Evolutionary conservation across 2,329 filamentous ascomycete species (phyloP), one percentile per base, ranked within the genome.

Genomic region (Aspergillus vadensis): DNA sequence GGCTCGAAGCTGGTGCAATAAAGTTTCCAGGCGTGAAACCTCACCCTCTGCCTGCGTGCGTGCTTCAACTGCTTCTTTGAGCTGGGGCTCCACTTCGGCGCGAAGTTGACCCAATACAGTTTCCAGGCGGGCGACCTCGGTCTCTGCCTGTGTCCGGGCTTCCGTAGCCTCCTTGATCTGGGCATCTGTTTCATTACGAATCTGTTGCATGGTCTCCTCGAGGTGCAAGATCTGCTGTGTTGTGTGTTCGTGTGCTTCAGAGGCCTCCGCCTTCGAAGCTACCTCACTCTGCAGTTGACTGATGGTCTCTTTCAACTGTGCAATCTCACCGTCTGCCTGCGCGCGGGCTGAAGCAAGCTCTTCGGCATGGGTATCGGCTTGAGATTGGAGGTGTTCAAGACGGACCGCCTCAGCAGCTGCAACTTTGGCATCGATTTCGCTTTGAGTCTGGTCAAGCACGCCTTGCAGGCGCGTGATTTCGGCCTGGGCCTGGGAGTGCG

Each of bases 391-490:
- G 21, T 67, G 57, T 32, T 62, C 49, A 17, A 68, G 47, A 14
- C 60, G 39, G n/a, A 44, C 47, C 55, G 67, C 58, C 25, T 68
- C 61, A 25, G 55, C 55, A 12, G 61, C 58, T 38, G 63, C 60
- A 23, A 19, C 32, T 25, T 58, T 12, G 67, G 71, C 48, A 2
- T 68, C 66, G 2, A 74, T 67, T 25, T 76, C 63, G 15, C 64
- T 64, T 36, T 74, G 67, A 2, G 72, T 65, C 12, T 71, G 73
- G 38, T 85, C 81, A 5, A 90, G 73, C 68, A 88, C 83, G 14
- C 25, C 23, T 47, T 66, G 70, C 32, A 76, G 43, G 12, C 61
- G 64, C 3, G 63, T 25, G 17, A 58, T 51, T 52, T 66, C 63
- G 10, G 55, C 41, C 47, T 66, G 57, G 39, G 63, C 58, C n/a